These are phyloP conservation scores for Epichloe amarillans DNA, from an alignment of 2,329 filamentous ascomycete genomes.

Conservation along the genomic window DNA sequence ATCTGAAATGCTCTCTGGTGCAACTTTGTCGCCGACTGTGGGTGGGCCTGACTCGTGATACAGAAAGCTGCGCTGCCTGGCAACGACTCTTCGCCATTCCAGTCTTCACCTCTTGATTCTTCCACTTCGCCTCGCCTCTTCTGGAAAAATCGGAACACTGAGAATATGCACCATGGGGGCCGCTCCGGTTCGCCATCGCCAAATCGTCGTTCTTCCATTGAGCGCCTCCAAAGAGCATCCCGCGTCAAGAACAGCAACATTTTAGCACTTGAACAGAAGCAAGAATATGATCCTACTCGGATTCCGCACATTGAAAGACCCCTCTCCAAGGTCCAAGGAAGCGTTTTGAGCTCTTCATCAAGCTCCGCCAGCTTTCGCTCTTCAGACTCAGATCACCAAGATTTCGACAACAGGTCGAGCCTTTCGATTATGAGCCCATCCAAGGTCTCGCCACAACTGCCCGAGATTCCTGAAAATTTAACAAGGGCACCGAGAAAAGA, in stretches of 20 bases:
- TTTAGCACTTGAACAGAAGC: slow-evolving; percentile 81
- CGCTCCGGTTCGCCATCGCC: slow-evolving; percentile 53
- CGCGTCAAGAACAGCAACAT: slow-evolving; percentile 98
- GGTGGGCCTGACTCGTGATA: slow-evolving; percentile 18
- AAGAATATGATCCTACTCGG: slow-evolving; percentile 78
- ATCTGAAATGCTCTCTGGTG: neutral
- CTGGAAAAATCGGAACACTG: slow-evolving; percentile 73
- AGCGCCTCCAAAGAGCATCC: slow-evolving; percentile 87
- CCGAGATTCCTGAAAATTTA: slow-evolving; percentile 11
- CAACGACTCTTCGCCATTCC: slow-evolving; percentile 70
- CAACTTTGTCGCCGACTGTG: slow-evolving; percentile 1
- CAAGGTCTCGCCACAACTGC: slow-evolving; percentile 9
- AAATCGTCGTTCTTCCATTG: slow-evolving; percentile 77
- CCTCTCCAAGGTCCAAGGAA: slow-evolving; percentile 63
- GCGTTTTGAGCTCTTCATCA: slow-evolving; percentile 50
- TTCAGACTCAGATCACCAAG: slow-evolving; percentile 29
- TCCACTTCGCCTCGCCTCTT: slow-evolving; percentile 71
- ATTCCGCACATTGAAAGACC: slow-evolving; percentile 71
- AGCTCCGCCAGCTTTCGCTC: slow-evolving; percentile 40
- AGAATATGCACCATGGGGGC: slow-evolving; percentile 58
- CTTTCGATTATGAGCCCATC: slow-evolving; percentile 19
- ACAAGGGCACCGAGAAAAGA: slow-evolving; percentile 50
- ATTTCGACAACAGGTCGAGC: slow-evolving; percentile 34
- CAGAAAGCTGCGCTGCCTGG: slow-evolving; percentile 52
- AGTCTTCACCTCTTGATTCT: slow-evolving; percentile 62